Evolutionary conservation across 78 protist species (phyloP), one percentile per base, ranked within the genome.

Genomic region (Anaeramoeba flamelloides): DNA sequence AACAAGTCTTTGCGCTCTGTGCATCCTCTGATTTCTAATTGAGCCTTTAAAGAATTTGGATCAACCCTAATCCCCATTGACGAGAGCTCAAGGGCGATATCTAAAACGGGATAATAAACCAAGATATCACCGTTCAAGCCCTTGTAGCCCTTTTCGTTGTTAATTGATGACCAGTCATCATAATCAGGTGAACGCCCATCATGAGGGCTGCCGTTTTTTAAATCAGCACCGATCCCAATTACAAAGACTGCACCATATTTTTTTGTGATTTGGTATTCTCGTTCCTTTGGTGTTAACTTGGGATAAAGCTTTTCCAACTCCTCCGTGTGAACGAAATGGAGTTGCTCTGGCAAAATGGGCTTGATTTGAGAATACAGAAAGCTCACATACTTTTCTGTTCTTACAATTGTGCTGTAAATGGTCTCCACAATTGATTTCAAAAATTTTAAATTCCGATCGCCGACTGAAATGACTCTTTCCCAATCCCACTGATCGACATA

Each of bases 401-500:
- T 41, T 37, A 75, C 37, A 22, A 80, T 40, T 31, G 83, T 78
- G 41, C 38, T 38, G 74, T 65, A 40, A 34, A 80, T 80, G 30
- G 75, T 26, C 83, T 34, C 39, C 32, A 80, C 83, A 2, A 38
- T 80, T 31, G 36, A 41, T 38, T 40, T 39, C 37, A 80, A 41
- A 31, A 8, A 30, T 22, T 34, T 78, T 17, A 40, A 2, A 41
- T 1, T 80, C 34, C 83, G 79, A 12, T 1, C 78, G 2, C 0
- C 12, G 30, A 38, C 39, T 1, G 74, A 1, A 2, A 80, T 80
- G n/a, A 30, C 83, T 38, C 34, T 36, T 36, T 78, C 81, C 81
- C 81, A 78, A 3, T 78, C 81, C 81, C 81, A 78, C 81, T 26
- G 83, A 40, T 80, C 83, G 30, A 80, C 83, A 40, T 80, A 80